phyloP scores from a whole-genome alignment of 768 basidiomycete species.

The Tricholoma hemisulphureum region DNA sequence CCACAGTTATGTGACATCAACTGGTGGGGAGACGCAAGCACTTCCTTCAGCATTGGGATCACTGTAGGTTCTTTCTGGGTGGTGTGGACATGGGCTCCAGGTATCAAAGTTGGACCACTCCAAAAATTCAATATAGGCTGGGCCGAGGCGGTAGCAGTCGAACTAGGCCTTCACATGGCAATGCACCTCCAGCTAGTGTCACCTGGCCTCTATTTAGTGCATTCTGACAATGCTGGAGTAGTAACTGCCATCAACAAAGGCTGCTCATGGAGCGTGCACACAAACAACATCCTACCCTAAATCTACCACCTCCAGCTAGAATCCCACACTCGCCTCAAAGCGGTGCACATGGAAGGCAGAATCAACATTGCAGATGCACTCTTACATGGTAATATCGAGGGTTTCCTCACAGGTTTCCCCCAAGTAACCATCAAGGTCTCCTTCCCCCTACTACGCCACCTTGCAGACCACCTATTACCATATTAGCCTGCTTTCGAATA shows the following conservation, averaged over 20 bases:
- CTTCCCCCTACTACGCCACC: not conserved
- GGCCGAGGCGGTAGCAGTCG: not conserved
- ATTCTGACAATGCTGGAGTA: no score
- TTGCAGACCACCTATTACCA: not conserved
- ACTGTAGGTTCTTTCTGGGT: conserved; percentile 26
- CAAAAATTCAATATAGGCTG: no score
- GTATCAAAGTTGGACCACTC: conserved; percentile 17
- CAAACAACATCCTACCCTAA: no score
- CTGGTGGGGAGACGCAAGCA: not conserved
- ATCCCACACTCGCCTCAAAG: no score
- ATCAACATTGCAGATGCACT: not conserved
- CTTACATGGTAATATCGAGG: not conserved
- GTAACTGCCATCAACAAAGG: no score
- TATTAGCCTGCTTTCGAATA: not conserved
- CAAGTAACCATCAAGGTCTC: not conserved
- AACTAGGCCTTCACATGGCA: not conserved
- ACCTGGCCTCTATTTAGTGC: not conserved
- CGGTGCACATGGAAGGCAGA: not conserved
- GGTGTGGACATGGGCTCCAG: conserved; percentile 28
- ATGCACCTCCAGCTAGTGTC: not conserved
- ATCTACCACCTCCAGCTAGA: no score
- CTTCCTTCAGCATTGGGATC: conserved; percentile 27
- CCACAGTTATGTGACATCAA: not conserved
- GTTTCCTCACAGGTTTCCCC: not conserved
- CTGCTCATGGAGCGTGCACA: no score